Conservation (phyloP, 1,139 yeast genomes). For the Hansenula sp. region DNA sequence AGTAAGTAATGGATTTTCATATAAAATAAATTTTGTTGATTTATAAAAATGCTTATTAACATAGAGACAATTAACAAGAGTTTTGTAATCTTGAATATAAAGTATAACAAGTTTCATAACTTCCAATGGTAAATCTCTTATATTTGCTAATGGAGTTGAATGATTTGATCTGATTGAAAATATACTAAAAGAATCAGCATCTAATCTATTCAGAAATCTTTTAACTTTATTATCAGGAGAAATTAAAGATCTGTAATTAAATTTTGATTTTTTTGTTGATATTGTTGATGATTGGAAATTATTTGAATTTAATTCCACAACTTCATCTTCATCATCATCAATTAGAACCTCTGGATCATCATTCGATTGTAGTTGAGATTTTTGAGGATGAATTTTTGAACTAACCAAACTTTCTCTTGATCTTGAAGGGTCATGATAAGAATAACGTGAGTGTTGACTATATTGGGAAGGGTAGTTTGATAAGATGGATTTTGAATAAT, state of each 20-base stretch:
- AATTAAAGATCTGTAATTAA: constrained; percentile 16
- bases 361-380: background rate
- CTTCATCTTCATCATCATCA: constrained; percentile 3
- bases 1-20: constrained; percentile 47
- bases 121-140: constrained; percentile 26
- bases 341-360: background rate
- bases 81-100: constrained; percentile 25
- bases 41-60: constrained; percentile 47
- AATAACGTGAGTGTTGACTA: background rate
- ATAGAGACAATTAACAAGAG: constrained; percentile 39
- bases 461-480: constrained; percentile 2
- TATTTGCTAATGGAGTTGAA: constrained; percentile 1
- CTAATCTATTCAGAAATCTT: constrained; percentile 17
- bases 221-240: constrained; percentile 19
- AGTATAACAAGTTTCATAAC: constrained; percentile 22
- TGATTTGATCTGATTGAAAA: constrained; percentile 12
- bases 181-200: constrained; percentile 17
- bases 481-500: constrained; percentile 3
- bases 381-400: no score
- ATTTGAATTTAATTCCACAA: background rate
- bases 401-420: no score
- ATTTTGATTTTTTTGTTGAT: constrained; percentile 10
- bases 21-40: constrained; percentile 51
- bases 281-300: constrained; percentile 1
- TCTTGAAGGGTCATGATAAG: background rate